Evolutionary conservation across 306 rosid species (phyloP), one percentile per base, ranked within the genome.

Genomic region (Lathyrus tuberosus): DNA sequence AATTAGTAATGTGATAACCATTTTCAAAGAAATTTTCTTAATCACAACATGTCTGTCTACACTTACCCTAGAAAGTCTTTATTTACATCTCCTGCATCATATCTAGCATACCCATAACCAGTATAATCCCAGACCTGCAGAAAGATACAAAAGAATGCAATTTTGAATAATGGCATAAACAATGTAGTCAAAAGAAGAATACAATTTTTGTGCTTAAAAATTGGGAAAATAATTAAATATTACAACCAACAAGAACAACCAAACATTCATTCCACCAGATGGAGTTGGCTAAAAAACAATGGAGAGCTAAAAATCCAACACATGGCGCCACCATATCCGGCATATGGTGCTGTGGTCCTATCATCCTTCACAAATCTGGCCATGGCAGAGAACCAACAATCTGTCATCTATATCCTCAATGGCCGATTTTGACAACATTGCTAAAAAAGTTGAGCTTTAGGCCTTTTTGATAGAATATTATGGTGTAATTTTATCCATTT

Each of bases 81-180:
- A 70, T 94, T 74, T 75, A 76, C 88, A 79, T 94, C 96, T 78
- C 86, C 72, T 76, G 98, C 94, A 67, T 83, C 70, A 54, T 94
- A 94, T 80, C 86, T 94, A 44, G 91, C 90, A 83, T 81, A 88
- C 42, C 97, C 98, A 74, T 88, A 78, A 60, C 96, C 96, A 68
- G 96, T 88, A 79, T 90, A 90, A 76, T 90, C 97, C 97, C 95
- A 94, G 52, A 94, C 96, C 98, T 93, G 86, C 74, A 79, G 62
- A 37, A 65, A 62, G 56, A 70, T 38, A 47, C 53, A 75, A 17
- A 28, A 59, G 58, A 33, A 66, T 6, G 31, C 62, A 48, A 42
- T 44, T 51, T 18, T 70, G 60, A 64, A 62, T 47, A 65, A 41
- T 30, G 43, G 43, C 24, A 10, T 70, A 63, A 42, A 52, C 18